Evolutionary conservation across 306 rosid species (phyloP).

Genomic region (Trifolium dubium): DNA sequence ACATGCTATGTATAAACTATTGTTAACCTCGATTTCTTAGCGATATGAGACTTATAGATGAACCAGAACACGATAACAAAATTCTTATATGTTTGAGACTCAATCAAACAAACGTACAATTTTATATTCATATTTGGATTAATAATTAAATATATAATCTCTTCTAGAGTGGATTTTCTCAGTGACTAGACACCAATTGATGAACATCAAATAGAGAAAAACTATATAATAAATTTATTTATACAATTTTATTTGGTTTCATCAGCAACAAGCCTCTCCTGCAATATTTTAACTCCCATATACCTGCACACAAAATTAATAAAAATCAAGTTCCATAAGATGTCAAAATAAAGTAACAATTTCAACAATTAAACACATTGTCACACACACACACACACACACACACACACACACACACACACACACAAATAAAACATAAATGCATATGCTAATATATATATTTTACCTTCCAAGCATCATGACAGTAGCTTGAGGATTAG

Average conservation of each 20-base stretch:
- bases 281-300: slow-evolving; percentile 69
- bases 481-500: slow-evolving; percentile 86
- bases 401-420: too few relatives aligned
- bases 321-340: neutral
- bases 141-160: neutral
- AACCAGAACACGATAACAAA: neutral
- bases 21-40: too few relatives aligned
- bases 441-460: neutral
- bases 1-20: too few relatives aligned
- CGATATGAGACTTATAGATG: too few relatives aligned
- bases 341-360: neutral
- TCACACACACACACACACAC: neutral
- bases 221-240: neutral
- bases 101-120: slow-evolving; percentile 1
- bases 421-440: neutral
- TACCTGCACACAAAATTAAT: slow-evolving; percentile 59
- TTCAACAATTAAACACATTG: neutral
- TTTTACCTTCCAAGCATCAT: slow-evolving; percentile 84
- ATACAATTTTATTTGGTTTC: slow-evolving; percentile 7
- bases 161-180: neutral
- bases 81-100: neutral
- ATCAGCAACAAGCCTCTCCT: slow-evolving; percentile 46
- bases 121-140: neutral
- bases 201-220: neutral
- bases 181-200: neutral